Percentiles rank a stretch among this genome's conserved stretches.
phyloP scores from a whole-genome alignment of 805 yeast species.

The Spathaspora girioi region DNA sequence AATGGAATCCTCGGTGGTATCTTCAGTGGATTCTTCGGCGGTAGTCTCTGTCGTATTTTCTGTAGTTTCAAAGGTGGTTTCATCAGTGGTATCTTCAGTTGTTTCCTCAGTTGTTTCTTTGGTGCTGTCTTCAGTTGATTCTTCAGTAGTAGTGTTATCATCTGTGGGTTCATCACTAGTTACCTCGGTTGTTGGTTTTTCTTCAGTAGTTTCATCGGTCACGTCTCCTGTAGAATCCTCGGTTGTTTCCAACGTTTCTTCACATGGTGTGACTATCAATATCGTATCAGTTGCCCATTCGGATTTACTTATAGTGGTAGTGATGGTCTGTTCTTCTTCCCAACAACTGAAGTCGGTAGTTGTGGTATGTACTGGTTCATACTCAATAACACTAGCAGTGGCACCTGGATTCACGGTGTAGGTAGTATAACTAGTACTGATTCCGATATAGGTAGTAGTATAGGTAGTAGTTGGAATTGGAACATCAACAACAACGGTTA shows the following conservation, averaged over 20 bases:
- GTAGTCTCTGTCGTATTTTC: too few relatives aligned
- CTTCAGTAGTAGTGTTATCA: too few relatives aligned
- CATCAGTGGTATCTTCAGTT: background rate
- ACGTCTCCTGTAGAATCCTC: too few relatives aligned
- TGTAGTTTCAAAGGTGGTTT: too few relatives aligned
- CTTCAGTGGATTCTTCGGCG: too few relatives aligned
- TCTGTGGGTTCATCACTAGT: too few relatives aligned
- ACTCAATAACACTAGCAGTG: constrained; percentile 14
- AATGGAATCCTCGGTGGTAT: too few relatives aligned
- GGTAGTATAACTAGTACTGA: constrained; percentile 11
- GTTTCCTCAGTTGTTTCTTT: background rate
- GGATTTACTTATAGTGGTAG: background rate
- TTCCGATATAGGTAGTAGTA: constrained; percentile 11
- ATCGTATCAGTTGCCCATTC: background rate
- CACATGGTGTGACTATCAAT: background rate
- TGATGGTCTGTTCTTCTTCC: background rate
- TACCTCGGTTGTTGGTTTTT: too few relatives aligned
- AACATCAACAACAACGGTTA: constrained; percentile 18
- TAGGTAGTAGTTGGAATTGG: constrained; percentile 16
- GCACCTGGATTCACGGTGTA: constrained; percentile 14
- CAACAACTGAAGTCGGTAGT: background rate
- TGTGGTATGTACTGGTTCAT: constrained; percentile 4
- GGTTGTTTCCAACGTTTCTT: too few relatives aligned
- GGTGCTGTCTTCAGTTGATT: too few relatives aligned
- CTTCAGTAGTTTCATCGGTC: too few relatives aligned